Percentiles rank a stretch among this genome's conserved stretches.
phyloP scores from a whole-genome alignment of 2,329 filamentous ascomycete species.

The Mycosphaerella sp. region DNA sequence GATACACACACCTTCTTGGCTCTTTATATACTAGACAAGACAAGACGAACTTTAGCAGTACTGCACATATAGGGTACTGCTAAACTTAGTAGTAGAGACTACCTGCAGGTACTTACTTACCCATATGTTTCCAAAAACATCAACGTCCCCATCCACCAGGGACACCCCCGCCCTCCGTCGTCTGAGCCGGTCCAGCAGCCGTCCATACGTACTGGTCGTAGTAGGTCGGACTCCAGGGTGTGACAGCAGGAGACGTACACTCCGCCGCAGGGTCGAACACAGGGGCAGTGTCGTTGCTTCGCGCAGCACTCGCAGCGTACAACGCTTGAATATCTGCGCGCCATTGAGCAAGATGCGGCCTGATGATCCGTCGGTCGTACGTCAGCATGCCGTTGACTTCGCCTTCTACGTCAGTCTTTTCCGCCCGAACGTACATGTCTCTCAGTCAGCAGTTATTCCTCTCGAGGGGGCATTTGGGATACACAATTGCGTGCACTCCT shows the following conservation, averaged over 20 bases:
- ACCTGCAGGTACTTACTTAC: too few relatives aligned
- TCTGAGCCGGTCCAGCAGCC: conserved; percentile 16
- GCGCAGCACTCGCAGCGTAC: conserved; percentile 47
- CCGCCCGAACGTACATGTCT: conserved; percentile 60
- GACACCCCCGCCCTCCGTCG: conserved; percentile 15
- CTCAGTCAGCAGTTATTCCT: too few relatives aligned
- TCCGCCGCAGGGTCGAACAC: conserved; percentile 1
- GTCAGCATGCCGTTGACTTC: conserved; percentile 67
- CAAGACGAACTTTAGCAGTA: too few relatives aligned
- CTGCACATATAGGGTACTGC: too few relatives aligned
- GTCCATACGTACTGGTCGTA: conserved; percentile 14
- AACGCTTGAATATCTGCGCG: conserved; percentile 53
- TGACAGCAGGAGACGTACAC: neutral
- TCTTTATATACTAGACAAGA: too few relatives aligned
- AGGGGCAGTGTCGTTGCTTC: conserved; percentile 19
- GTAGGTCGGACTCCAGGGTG: conserved; percentile 15
- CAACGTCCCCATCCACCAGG: too few relatives aligned
- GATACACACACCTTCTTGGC: too few relatives aligned
- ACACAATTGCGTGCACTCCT: too few relatives aligned
- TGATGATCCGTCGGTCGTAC: conserved; percentile 53
- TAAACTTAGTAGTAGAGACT: too few relatives aligned
- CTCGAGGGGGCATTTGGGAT: too few relatives aligned
- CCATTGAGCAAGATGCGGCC: conserved; percentile 51
- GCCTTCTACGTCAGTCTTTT: conserved; percentile 68
- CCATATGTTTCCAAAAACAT: too few relatives aligned